Evolutionary conservation across 129 eudicot species (phyloP).

Genomic region (Sambucus nigra): DNA sequence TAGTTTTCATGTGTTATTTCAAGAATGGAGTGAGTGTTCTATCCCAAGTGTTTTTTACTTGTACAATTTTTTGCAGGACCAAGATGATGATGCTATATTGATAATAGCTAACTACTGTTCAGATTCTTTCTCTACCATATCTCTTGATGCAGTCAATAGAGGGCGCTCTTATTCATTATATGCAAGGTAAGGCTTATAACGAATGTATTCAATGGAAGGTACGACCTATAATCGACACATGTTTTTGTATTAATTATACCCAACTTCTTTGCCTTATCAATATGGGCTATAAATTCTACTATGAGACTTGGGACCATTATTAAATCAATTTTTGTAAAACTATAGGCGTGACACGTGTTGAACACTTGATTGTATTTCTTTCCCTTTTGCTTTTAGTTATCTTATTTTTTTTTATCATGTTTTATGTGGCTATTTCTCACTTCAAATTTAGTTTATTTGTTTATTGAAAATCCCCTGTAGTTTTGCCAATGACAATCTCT

Average conservation of each 20-base stretch:
- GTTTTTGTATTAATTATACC: slow-evolving; percentile 1
- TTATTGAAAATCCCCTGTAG: background rate
- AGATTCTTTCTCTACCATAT: slow-evolving; percentile 75
- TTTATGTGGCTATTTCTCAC: background rate
- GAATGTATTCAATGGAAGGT: background rate
- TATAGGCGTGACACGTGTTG: background rate
- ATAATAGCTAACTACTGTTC: slow-evolving; percentile 85
- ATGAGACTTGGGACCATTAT: background rate
- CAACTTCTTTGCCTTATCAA: background rate
- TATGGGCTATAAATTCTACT: background rate
- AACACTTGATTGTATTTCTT: background rate
- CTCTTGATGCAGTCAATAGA: slow-evolving; percentile 46
- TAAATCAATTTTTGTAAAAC: slow-evolving; percentile 3
- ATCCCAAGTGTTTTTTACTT: no score
- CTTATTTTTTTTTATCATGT: no score
- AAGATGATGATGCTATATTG: slow-evolving; percentile 95
- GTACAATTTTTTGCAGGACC: slow-evolving; percentile 57
- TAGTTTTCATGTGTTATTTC: background rate
- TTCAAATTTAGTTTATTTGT: no score
- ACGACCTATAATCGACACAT: background rate
- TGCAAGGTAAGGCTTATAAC: slow-evolving; percentile 54
- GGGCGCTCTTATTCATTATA: slow-evolving; percentile 77
- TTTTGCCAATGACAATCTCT: background rate
- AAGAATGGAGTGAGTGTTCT: background rate
- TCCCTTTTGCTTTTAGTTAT: background rate